Base-by-base conservation (phyloP, 2,329 filamentous ascomycete genomes). In the Sporothrix curviconia region DNA sequence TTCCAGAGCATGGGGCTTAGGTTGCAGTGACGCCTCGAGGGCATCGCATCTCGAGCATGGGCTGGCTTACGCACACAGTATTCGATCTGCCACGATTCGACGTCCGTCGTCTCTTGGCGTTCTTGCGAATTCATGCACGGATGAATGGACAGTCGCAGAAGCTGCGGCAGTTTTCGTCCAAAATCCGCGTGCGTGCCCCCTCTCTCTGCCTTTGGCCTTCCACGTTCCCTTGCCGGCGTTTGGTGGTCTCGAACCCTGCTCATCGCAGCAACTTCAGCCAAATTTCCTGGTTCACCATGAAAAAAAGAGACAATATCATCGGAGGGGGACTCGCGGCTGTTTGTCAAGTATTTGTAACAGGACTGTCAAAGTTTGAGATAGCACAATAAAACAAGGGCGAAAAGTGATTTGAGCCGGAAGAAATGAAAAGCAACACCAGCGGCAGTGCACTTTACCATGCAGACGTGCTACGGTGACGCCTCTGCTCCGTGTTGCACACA, bases 251-350 rank as follows among this genome's bases (percentile, higher is more conserved):
- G 4, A 37, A 51, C 40, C 36, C 24, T 40, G 34, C 49, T 28
- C 49, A 25, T 28, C 24, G 22, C 49, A 24, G 46, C 39, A 40
- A 47, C 49, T 58, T 54, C 50, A 58, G 49, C 56, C 49, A 34
- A 36, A 47, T 36, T 32, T 42, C 47, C 32, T 52, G 37, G 22
- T 40, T 30, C 50, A 40, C 24, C 4, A 19, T 42, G 25, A 7
- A 19, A 40, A 30, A n/a, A 40, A 12, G 46, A n/a, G n/a, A n/a
- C n/a, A n/a, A 36, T 28, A 11, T 28, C 30, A 14, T 32, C 12
- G 9, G 44, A 28, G 11, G 42, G 24, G 42, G 19, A 14, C 12
- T 14, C 22, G 25, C 14, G 44, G 25, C 22, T 17, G 22, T 4
- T 32, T 47, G 44, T 19, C 24, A 44, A 47, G 44, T 15, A 32